Percentiles rank a stretch among this genome's conserved stretches.
Conservation (phyloP, 2,329 filamentous ascomycete genomes). For the Xylaria sp. region DNA sequence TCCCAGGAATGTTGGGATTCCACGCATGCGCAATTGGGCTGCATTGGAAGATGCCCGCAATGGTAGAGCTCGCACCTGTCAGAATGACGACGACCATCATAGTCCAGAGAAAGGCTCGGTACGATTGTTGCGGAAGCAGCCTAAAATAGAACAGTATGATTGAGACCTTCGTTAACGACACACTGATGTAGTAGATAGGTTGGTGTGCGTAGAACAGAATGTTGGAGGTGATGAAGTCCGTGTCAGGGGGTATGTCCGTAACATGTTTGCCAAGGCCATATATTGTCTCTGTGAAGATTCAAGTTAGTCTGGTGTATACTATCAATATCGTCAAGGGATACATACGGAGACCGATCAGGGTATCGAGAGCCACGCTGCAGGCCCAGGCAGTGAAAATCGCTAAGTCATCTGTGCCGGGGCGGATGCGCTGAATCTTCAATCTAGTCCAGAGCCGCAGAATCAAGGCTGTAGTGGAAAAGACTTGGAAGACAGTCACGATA, state of each 20-base stretch:
- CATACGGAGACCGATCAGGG: constrained; percentile 13
- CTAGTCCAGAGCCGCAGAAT: constrained; percentile 20
- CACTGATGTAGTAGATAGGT: constrained; percentile 23
- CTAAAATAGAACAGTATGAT: constrained; percentile 25
- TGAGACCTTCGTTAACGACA: constrained; percentile 21
- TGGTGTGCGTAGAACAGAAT: constrained; percentile 23
- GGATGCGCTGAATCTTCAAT: constrained; percentile 18
- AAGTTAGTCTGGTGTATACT: not conserved
- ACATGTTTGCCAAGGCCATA: constrained; percentile 28
- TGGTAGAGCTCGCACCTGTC: not conserved
- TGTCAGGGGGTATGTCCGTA: constrained; percentile 14
- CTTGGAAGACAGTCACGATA: constrained; percentile 16
- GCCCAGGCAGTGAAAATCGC: constrained; percentile 12
- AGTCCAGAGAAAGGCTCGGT: constrained; percentile 13
- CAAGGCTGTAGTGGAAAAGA: constrained; percentile 1
- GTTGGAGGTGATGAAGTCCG: constrained; percentile 18
- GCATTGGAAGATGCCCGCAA: constrained; percentile 25
- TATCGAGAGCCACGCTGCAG: not conserved
- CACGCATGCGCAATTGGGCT: constrained; percentile 14
- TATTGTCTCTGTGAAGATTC: constrained; percentile 14
- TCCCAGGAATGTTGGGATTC: constrained; percentile 11
- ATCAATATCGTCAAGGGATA: not conserved
- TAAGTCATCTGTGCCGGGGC: constrained; percentile 13
- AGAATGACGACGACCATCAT: constrained; percentile 14
- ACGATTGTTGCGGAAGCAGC: constrained; percentile 16